phyloP scores from a whole-genome alignment of 371 early-diverging fungal genomes.

The Mucor irregularis region DNA sequence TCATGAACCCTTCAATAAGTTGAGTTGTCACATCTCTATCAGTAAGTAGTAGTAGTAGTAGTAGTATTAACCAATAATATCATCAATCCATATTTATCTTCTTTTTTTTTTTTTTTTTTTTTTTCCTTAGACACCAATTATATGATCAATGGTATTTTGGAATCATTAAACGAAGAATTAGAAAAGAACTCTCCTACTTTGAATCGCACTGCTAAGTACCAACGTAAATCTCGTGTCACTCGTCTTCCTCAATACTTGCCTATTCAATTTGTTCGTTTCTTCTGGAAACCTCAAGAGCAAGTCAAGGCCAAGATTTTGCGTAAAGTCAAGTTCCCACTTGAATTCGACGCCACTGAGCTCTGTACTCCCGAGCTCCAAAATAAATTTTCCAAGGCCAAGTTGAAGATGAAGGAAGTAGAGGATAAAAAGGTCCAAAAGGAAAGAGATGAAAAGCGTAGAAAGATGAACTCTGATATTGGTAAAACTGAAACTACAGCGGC shows the following conservation, averaged over 20 bases:
- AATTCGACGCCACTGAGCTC: slow-evolving; percentile 83
- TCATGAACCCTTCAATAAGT: slow-evolving; percentile 72
- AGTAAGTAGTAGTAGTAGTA: no score
- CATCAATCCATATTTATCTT: no score
- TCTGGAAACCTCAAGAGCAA: slow-evolving; percentile 87
- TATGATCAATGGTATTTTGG: slow-evolving; percentile 63
- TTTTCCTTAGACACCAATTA: slow-evolving; percentile 59
- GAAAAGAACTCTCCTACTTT: slow-evolving; percentile 89
- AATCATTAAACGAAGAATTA: slow-evolving; percentile 75
- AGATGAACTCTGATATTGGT: slow-evolving; percentile 35
- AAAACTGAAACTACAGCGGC: slow-evolving; percentile 4
- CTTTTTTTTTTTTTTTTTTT: not conserved
- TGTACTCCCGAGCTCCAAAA: slow-evolving; percentile 84
- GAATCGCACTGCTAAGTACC: slow-evolving; percentile 77
- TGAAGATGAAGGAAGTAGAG: slow-evolving; percentile 70
- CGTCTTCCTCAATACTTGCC: slow-evolving; percentile 90
- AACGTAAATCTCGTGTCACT: slow-evolving; percentile 72
- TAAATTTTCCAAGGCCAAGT: slow-evolving; percentile 75
- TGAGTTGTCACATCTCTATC: slow-evolving; percentile 83
- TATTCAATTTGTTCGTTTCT: slow-evolving; percentile 92
- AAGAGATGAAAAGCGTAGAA: slow-evolving; percentile 65
- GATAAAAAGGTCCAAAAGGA: slow-evolving; percentile 74
- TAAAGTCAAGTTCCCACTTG: slow-evolving; percentile 92
- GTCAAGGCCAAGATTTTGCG: slow-evolving; percentile 91
- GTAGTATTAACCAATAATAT: not conserved